Conservation (phyloP, 352 stramenopile species). For the Globisporangium splendens region DNA sequence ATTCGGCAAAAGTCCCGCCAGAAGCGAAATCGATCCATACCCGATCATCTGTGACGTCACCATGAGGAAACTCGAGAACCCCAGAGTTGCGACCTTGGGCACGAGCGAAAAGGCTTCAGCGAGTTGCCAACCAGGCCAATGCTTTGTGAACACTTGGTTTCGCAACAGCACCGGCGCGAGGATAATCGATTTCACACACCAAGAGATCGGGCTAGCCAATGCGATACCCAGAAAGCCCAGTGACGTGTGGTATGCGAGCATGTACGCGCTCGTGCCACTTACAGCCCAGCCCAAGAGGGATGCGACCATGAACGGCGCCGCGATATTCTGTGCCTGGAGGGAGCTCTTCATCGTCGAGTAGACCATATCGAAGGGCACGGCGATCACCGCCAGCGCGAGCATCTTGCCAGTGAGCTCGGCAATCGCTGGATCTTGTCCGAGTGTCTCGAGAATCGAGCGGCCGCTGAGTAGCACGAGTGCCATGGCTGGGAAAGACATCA, state of each 20-base stretch:
- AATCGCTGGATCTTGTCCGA: conserved; percentile 35
- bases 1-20: conserved; percentile 30
- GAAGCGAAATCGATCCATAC: conserved; percentile 16
- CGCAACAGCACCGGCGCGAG: conserved; percentile 20
- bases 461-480: conserved; percentile 19
- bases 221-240: conserved; percentile 34
- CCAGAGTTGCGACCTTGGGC: conserved; percentile 14
- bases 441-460: conserved; percentile 15
- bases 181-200: conserved; percentile 21
- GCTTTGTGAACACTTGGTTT: conserved; percentile 16
- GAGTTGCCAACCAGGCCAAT: conserved; percentile 21
- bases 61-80: conserved; percentile 13
- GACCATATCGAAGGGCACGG: conserved; percentile 25
- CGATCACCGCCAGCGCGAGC: conserved; percentile 14
- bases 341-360: conserved; percentile 22
- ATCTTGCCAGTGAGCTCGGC: conserved; percentile 20
- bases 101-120: conserved; percentile 12
- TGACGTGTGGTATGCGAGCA: conserved; percentile 31
- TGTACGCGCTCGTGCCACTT: conserved; percentile 23
- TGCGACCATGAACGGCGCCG: conserved; percentile 27
- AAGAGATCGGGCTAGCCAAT: conserved; percentile 22
- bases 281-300: conserved; percentile 19
- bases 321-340: conserved; percentile 37
- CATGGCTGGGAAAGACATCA: conserved; percentile 15
- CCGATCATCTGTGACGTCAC: conserved; percentile 21